These are phyloP conservation scores for Phytophthora hybrid DNA, from an alignment of 352 stramenopile species.

Conservation along the genomic window DNA sequence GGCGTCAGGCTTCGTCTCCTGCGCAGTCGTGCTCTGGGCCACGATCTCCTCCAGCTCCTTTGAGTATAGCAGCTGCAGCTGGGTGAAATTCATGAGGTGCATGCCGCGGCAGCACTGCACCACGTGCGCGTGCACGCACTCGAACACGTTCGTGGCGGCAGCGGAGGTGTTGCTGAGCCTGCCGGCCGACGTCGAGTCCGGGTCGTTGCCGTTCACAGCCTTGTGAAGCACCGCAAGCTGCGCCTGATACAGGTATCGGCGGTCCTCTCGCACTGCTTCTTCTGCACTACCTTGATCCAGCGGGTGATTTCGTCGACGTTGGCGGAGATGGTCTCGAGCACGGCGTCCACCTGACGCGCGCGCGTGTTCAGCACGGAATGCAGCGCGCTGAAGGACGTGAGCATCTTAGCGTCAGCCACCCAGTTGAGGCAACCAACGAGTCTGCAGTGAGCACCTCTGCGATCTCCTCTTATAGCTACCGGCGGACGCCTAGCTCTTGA, in stretches of 20 bases:
- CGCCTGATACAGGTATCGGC: conserved; percentile 79
- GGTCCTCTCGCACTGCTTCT: conserved; percentile 82
- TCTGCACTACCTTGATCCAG: conserved; percentile 78
- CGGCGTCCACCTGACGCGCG: conserved; percentile 74
- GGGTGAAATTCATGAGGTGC: conserved; percentile 75
- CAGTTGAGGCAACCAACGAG: conserved; percentile 79
- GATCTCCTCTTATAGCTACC: conserved; percentile 77
- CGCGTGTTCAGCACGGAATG: conserved; percentile 75
- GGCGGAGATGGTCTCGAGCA: conserved; percentile 67
- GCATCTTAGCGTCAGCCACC: conserved; percentile 74
- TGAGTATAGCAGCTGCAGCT: conserved; percentile 43
- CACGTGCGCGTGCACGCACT: conserved; percentile 78
- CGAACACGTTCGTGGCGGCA: conserved; percentile 76
- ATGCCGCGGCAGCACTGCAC: conserved; percentile 76
- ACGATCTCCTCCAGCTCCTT: too few species aligned
- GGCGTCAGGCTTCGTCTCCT: too few species aligned
- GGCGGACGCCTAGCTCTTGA: conserved; percentile 68
- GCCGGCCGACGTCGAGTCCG: conserved; percentile 40
- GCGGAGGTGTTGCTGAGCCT: conserved; percentile 58
- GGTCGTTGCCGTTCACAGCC: conserved; percentile 35
- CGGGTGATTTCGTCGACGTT: conserved; percentile 75
- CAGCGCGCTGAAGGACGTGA: conserved; percentile 64
- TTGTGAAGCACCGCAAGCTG: conserved; percentile 65
- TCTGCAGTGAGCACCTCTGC: conserved; percentile 77
- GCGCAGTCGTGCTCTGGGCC: too few species aligned